Evolutionary conservation across 805 yeast species (phyloP).

Genomic region (Myxozyma monticola): DNA sequence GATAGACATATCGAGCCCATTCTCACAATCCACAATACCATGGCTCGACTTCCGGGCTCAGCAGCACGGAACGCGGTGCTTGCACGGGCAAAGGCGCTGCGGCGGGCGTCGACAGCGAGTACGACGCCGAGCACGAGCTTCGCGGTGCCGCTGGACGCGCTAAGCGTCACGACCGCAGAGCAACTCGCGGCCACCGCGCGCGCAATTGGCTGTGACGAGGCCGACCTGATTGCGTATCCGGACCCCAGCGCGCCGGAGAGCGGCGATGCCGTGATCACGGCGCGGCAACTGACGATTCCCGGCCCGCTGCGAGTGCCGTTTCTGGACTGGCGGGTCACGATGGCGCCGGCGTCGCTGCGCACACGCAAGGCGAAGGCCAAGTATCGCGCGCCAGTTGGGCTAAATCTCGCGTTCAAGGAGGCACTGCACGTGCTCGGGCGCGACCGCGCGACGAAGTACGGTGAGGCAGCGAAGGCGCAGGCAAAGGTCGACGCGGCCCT

Average conservation of each 20-base stretch:
- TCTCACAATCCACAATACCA: too few relatives aligned
- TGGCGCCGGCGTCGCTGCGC: conserved; percentile 15
- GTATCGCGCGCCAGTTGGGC: conserved; percentile 62
- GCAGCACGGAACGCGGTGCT: too few relatives aligned
- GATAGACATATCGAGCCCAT: too few relatives aligned
- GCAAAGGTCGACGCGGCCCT: conserved; percentile 17
- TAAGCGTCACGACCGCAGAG: too few relatives aligned
- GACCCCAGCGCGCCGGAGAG: conserved; percentile 1
- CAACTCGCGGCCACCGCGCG: too few relatives aligned
- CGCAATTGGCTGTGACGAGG: conserved; percentile 24
- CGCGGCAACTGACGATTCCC: conserved; percentile 16
- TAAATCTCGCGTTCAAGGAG: conserved; percentile 64
- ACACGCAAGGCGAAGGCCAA: conserved; percentile 27
- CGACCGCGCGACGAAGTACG: conserved; percentile 32
- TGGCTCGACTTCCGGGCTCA: too few relatives aligned
- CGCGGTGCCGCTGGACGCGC: too few relatives aligned
- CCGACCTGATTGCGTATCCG: conserved; percentile 21
- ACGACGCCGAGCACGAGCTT: too few relatives aligned
- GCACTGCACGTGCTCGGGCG: conserved; percentile 58
- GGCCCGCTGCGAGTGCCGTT: conserved; percentile 13
- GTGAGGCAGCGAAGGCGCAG: conserved; percentile 1
- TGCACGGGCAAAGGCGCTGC: too few relatives aligned
- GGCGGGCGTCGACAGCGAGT: too few relatives aligned
- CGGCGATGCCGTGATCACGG: conserved; percentile 10
- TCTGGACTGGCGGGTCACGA: conserved; percentile 14